phyloP scores from a whole-genome alignment of 306 rosid species.

The Malus sieversii region DNA sequence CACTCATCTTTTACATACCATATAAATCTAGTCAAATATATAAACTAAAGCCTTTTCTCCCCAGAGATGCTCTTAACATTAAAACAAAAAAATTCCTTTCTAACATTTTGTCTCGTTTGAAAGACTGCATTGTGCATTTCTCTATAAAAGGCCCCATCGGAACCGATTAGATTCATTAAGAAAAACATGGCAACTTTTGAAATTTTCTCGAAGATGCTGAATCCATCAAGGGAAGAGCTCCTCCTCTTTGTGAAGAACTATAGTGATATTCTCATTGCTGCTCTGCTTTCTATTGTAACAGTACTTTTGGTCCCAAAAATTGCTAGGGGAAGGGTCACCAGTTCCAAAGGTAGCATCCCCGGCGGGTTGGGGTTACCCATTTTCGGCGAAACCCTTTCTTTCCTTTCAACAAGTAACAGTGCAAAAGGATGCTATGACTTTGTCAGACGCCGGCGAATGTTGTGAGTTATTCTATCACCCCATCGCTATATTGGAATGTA shows the following conservation, averaged over 20 bases:
- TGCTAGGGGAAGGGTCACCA: slow-evolving; percentile 29
- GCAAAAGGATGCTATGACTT: slow-evolving; percentile 68
- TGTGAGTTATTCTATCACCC: slow-evolving; percentile 38
- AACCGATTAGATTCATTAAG: background rate
- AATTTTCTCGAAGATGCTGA: slow-evolving; percentile 29
- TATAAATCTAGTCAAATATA: too few relatives aligned
- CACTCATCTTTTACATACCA: too few relatives aligned
- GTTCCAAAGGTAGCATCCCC: slow-evolving; percentile 31
- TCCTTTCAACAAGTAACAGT: slow-evolving; percentile 59
- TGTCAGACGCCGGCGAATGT: slow-evolving; percentile 54
- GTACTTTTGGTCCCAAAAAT: slow-evolving; percentile 31
- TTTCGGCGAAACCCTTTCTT: slow-evolving; percentile 61
- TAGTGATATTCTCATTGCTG: slow-evolving; percentile 20
- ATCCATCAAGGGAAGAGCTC: slow-evolving; percentile 27
- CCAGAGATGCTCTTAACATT: too few relatives aligned
- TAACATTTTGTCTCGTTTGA: background rate
- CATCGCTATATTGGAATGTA: background rate
- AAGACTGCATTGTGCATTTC: too few relatives aligned
- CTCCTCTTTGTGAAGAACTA: slow-evolving; percentile 22
- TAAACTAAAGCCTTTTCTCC: too few relatives aligned
- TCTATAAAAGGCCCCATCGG: background rate
- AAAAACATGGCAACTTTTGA: too few relatives aligned
- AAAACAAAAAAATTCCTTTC: too few relatives aligned
- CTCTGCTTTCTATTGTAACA: slow-evolving; percentile 28
- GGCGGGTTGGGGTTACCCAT: slow-evolving; percentile 61